A percentile compares a stretch with the other conserved stretches of the same genome.
Evolutionary conservation across 768 basidiomycete genomes (phyloP).

Genomic region (Suillus cothurnatus): DNA sequence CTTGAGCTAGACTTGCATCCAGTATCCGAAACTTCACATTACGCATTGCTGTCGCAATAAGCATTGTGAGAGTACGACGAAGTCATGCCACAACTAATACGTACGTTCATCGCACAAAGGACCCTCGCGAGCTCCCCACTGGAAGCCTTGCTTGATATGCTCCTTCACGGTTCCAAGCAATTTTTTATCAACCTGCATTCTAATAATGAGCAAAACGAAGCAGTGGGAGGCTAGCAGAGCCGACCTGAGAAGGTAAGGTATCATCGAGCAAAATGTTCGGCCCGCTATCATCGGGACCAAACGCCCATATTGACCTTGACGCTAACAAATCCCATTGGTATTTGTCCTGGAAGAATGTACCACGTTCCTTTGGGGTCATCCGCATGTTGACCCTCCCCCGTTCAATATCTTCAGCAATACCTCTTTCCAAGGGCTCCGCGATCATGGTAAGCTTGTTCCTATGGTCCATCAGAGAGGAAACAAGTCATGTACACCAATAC

Average conservation of each 20-base stretch:
- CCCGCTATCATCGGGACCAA: constrained; percentile 95
- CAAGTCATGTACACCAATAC: constrained; percentile 28
- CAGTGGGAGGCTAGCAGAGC: constrained; percentile 13
- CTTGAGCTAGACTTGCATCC: constrained; percentile 89
- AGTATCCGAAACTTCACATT: constrained; percentile 98
- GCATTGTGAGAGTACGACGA: background rate
- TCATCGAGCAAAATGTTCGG: constrained; percentile 95
- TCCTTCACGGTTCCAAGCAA: constrained; percentile 87
- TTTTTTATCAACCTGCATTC: constrained; percentile 85
- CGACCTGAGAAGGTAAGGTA: constrained; percentile 89
- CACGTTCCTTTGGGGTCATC: constrained; percentile 94
- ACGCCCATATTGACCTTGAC: constrained; percentile 98
- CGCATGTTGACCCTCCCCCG: constrained; percentile 90
- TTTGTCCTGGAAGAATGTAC: constrained; percentile 94
- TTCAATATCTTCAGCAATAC: constrained; percentile 96
- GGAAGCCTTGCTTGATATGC: constrained; percentile 98
- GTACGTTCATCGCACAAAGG: constrained; percentile 98
- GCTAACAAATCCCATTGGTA: constrained; percentile 99
- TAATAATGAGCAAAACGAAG: constrained; percentile 5
- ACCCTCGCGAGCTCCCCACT: constrained; percentile 98
- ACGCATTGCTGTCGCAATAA: constrained; percentile 74
- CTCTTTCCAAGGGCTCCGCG: constrained; percentile 94
- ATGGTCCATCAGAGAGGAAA: constrained; percentile 14
- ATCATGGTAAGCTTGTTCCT: constrained; percentile 99
- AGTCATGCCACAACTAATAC: constrained; percentile 36